A percentile compares a stretch with the other conserved stretches of the same genome.
These are phyloP conservation scores for Arachis hypogaea DNA, from an alignment of 306 rosid species.

Conservation along the genomic window DNA sequence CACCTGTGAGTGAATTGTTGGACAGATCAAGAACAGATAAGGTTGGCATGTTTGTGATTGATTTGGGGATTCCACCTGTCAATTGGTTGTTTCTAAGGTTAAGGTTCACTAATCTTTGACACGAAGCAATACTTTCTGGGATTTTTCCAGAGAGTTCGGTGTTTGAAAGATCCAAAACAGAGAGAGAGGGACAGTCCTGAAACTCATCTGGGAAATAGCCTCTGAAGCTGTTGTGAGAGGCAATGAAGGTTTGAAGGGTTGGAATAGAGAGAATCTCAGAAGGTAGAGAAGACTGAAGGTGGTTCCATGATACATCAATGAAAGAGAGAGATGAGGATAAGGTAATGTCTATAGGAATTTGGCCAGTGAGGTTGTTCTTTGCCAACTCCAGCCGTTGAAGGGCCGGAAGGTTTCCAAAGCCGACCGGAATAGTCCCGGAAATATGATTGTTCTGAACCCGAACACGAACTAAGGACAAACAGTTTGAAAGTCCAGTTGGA, in stretches of 20 bases:
- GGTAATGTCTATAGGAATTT: constrained; percentile 65
- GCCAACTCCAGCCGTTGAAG: constrained; percentile 85
- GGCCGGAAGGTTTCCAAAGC: constrained; percentile 66
- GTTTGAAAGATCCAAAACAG: constrained; percentile 75
- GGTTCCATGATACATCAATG: constrained; percentile 78
- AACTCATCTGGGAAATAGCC: constrained; percentile 73
- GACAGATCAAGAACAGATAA: constrained; percentile 83
- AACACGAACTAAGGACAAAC: constrained; percentile 72
- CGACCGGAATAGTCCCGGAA: constrained; percentile 77
- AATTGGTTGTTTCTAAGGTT: constrained; percentile 69
- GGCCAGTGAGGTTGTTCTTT: constrained; percentile 70
- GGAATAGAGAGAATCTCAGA: constrained; percentile 65
- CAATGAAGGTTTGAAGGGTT: constrained; percentile 78
- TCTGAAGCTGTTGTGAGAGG: constrained; percentile 66
- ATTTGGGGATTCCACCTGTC: constrained; percentile 66
- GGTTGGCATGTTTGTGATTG: constrained; percentile 71
- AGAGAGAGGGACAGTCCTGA: constrained; percentile 72
- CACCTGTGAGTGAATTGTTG: constrained; percentile 67
- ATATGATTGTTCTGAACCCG: constrained; percentile 75
- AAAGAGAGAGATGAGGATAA: constrained; percentile 79
- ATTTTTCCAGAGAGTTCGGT: constrained; percentile 65
- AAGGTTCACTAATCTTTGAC: constrained; percentile 73
- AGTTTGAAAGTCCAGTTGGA: constrained; percentile 69
- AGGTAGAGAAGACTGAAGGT: constrained; percentile 70
- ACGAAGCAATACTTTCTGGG: constrained; percentile 79